phyloP scores from a whole-genome alignment of 108 stramenopile genomes.

The Schizochytrium sp. region DNA sequence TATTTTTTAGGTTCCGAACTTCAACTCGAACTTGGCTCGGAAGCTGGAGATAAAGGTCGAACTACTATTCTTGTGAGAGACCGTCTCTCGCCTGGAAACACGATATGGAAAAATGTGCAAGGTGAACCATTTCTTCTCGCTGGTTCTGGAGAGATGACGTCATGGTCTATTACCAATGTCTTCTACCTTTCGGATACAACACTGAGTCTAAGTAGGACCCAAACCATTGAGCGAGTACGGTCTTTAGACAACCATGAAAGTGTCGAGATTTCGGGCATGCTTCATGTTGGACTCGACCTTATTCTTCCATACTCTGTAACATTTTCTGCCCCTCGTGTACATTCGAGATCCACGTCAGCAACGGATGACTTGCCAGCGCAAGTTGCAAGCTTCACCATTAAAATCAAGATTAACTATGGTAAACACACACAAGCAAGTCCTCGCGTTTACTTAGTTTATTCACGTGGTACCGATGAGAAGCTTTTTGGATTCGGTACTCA shows the following conservation, averaged over 20 bases:
- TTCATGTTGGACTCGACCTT: not conserved
- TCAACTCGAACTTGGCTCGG: not conserved
- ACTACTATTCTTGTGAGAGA: not conserved
- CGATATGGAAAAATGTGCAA: not conserved
- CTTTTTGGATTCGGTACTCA: slow-evolving; percentile 7
- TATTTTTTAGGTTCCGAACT: not conserved
- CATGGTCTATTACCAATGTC: not conserved
- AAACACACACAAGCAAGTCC: not conserved
- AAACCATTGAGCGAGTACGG: not conserved
- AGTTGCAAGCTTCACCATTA: not conserved
- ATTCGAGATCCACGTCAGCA: not conserved
- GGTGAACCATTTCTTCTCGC: slow-evolving; percentile 8
- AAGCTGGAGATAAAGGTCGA: not conserved
- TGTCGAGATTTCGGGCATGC: not conserved
- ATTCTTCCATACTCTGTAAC: slow-evolving; percentile 14
- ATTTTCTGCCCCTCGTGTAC: not conserved
- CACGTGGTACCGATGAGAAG: not conserved
- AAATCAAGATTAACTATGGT: not conserved
- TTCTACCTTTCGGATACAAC: slow-evolving; percentile 26
- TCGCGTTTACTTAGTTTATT: slow-evolving; percentile 46
- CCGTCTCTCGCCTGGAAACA: not conserved
- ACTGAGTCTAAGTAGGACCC: not conserved
- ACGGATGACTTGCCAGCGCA: not conserved
- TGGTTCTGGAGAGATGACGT: not conserved
- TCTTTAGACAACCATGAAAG: not conserved